These are phyloP conservation scores for Erodium texanum DNA, from an alignment of 441 rosid species.

Conservation along the genomic window DNA sequence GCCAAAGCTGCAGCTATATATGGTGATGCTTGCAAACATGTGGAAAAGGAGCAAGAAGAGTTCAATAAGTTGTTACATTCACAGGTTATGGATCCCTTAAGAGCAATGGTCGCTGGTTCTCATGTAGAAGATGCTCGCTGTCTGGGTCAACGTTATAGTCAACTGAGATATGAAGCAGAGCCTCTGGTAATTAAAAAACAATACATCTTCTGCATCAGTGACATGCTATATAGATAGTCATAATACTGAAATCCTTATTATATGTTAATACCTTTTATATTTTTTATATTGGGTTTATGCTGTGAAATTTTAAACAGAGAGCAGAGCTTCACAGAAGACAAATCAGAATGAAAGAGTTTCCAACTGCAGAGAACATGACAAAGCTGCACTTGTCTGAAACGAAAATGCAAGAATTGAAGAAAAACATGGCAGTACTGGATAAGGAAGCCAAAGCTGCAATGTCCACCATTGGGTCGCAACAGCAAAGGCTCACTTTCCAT, in stretches of 20 bases:
- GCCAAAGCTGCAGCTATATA: constrained; percentile 87
- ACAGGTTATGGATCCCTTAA: constrained; percentile 86
- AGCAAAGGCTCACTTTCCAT: constrained; percentile 78
- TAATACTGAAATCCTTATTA: constrained; percentile 6
- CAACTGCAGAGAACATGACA: constrained; percentile 76
- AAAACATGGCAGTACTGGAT: constrained; percentile 88
- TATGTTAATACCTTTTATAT: background rate
- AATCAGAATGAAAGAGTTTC: constrained; percentile 65
- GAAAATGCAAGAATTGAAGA: constrained; percentile 69
- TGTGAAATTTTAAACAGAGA: constrained; percentile 48
- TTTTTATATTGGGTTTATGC: constrained; percentile 5
- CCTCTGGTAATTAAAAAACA: constrained; percentile 38
- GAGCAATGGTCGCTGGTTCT: constrained; percentile 68
- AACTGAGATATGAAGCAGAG: constrained; percentile 98
- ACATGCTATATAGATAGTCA: constrained; percentile 1
- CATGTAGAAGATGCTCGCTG: constrained; percentile 92
- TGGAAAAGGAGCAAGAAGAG: constrained; percentile 78
- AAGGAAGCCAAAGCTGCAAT: constrained; percentile 92
- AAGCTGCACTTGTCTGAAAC: constrained; percentile 78
- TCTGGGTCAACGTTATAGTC: constrained; percentile 89
- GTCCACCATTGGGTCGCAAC: constrained; percentile 88
- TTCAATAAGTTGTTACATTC: constrained; percentile 46
- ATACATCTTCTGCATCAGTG: background rate
- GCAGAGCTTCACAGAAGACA: constrained; percentile 62
- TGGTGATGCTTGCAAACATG: constrained; percentile 81